These are phyloP conservation scores for Tuber brumale DNA, from an alignment of 495 filamentous ascomycete genomes.

Conservation along the genomic window DNA sequence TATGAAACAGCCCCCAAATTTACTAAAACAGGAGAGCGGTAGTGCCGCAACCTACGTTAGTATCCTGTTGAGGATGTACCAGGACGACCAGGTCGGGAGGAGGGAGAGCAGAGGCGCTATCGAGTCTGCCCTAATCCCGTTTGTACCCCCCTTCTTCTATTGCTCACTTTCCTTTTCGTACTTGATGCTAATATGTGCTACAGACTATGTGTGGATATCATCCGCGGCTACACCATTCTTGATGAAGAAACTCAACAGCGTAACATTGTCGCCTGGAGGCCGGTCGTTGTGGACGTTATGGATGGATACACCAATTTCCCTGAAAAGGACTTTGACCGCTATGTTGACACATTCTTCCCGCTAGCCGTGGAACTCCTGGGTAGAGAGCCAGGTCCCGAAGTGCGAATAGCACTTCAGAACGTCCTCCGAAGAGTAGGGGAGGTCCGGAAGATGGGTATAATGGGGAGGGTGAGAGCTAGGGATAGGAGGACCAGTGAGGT, in stretches of 20 bases:
- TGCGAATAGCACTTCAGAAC: conserved; percentile 67
- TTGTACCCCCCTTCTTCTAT: conserved; percentile 41
- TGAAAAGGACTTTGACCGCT: conserved; percentile 68
- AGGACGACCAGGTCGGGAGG: conserved; percentile 75
- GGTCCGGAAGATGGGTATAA: conserved; percentile 47
- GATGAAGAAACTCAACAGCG: conserved; percentile 93
- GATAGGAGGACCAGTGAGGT: conserved; percentile 37
- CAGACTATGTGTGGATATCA: conserved; percentile 83
- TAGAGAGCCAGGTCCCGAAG: conserved; percentile 70
- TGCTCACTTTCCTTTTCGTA: neutral
- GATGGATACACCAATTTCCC: conserved; percentile 90
- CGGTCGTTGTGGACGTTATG: conserved; percentile 94
- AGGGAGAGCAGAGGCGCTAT: conserved; percentile 69
- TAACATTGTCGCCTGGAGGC: conserved; percentile 93
- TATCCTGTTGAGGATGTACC: conserved; percentile 95
- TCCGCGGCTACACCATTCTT: conserved; percentile 69
- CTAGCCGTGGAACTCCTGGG: conserved; percentile 73
- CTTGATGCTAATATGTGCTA: conserved; percentile 5
- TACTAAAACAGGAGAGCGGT: conserved; percentile 96
- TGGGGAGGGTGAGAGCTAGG: conserved; percentile 23
- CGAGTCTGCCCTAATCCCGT: conserved; percentile 84
- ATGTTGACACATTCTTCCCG: conserved; percentile 78
- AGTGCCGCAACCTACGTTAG: conserved; percentile 87
- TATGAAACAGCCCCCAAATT: conserved; percentile 98
- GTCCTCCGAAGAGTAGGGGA: conserved; percentile 77